Conservation (phyloP, 257 asterid species). For the Salvia miltiorrhiza region DNA sequence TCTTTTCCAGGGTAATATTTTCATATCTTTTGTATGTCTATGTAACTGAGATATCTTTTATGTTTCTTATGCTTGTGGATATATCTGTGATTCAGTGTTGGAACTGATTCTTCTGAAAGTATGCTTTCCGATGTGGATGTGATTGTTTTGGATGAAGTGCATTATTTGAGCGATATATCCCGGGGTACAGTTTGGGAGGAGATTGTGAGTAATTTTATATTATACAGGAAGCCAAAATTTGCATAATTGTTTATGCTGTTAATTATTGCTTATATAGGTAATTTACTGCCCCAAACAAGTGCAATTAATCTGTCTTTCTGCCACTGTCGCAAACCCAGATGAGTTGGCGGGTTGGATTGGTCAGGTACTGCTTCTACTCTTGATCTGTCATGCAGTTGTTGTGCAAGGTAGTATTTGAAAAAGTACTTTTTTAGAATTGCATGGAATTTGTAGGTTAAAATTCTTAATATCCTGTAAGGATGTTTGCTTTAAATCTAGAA, state of each 20-base stretch:
- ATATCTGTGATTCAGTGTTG: constrained; percentile 60
- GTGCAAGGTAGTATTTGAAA: constrained; percentile 8
- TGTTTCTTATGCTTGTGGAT: background rate
- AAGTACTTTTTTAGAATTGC: background rate
- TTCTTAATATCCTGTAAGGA: background rate
- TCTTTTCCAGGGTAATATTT: background rate
- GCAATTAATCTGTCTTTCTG: constrained; percentile 94
- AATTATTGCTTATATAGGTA: constrained; percentile 53
- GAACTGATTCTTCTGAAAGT: constrained; percentile 73
- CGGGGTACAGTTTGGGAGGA: constrained; percentile 99
- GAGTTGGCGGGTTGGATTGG: constrained; percentile 99
- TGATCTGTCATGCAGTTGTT: constrained; percentile 20
- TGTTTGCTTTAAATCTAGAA: constrained; percentile 7
- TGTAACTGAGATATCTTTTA: constrained; percentile 7
- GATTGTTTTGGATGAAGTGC: constrained; percentile 99
- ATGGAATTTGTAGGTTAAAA: constrained; percentile 7
- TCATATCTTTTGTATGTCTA: constrained; percentile 5
- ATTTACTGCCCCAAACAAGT: constrained; percentile 97
- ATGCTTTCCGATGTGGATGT: constrained; percentile 88
- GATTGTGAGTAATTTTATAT: constrained; percentile 62
- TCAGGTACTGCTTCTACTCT: constrained; percentile 61
- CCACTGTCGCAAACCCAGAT: constrained; percentile 96
- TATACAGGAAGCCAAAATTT: constrained; percentile 18
- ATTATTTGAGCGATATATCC: constrained; percentile 92
- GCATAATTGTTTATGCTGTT: constrained; percentile 22